Evolutionary conservation across 495 filamentous ascomycete species (phyloP), one percentile per base, ranked within the genome.

Genomic region (Penicillium cinerascens): DNA sequence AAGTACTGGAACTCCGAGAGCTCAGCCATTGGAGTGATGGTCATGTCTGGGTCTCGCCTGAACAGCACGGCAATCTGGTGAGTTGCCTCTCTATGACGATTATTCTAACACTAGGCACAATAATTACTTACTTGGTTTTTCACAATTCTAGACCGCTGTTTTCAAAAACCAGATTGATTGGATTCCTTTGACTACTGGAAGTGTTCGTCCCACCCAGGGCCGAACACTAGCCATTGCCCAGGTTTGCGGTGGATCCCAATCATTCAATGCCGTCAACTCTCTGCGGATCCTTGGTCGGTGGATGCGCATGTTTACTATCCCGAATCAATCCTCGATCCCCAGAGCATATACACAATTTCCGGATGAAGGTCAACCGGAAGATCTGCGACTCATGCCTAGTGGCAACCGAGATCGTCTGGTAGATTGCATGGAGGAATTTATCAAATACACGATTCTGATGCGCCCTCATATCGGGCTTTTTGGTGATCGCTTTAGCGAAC

Each of bases 111-210:
- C 21, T 36, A 20, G n/a, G 26, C 36, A 22, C 7, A 43, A 22
- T 11, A 38, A 27, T 11, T 44, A 23, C 15, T 55, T 0, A 55
- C 13, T 40, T 15, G 13, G 40, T 49, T 3, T 51, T 26, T 17
- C 35, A 42, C 39, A 17, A 42, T 35, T 18, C 13, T 35, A 83
- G 75, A 87, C 86, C 0, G 83, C 76, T 0, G 82, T 87, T 0
- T 88, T 89, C 76, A 88, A 89, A 56, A 86, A 87, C 50, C 84
- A 88, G 50, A 88, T 88, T 43, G 86, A 88, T 65, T 89, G 85
- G 86, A 86, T 88, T 42, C 86, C 86, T 3, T 68, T 89, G 0
- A 74, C 63, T 1, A 81, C 78, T 0, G 84, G 85, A 9, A 78
- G 77, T 26, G 80, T 89, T 0, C 81, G 85, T 10, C 86, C 85